Percentiles rank a stretch among this genome's conserved stretches.
Conservation (phyloP, 2,329 filamentous ascomycete species). For the Diaporthe sp. region DNA sequence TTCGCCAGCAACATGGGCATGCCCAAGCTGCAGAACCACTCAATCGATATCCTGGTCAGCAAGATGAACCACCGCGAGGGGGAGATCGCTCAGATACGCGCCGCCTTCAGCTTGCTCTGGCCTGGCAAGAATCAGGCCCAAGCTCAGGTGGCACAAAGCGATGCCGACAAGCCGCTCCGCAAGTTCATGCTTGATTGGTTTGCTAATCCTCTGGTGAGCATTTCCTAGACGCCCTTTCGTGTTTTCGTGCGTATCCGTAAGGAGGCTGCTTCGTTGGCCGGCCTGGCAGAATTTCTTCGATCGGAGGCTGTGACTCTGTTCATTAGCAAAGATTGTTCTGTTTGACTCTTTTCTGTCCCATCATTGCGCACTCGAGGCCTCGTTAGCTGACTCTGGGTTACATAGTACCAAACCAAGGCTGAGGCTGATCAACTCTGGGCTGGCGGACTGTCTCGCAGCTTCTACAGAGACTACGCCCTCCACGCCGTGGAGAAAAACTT, state of each 20-base stretch:
- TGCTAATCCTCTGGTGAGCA: not conserved
- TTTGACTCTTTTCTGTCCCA: not conserved
- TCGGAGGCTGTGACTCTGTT: not conserved
- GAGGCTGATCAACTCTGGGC: not conserved
- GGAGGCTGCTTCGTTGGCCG: too few relatives aligned
- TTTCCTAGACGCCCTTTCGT: too few relatives aligned
- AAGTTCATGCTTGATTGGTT: not conserved
- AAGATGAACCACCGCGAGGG: not conserved
- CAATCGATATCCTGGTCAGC: not conserved
- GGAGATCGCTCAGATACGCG: not conserved
- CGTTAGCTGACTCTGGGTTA: not conserved
- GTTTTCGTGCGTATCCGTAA: too few relatives aligned
- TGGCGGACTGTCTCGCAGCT: not conserved
- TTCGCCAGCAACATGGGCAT: not conserved
- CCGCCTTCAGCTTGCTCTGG: not conserved
- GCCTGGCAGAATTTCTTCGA: fast-evolving
- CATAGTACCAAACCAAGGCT: not conserved
- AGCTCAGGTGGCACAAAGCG: not conserved
- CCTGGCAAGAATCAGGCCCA: not conserved
- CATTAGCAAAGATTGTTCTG: not conserved
- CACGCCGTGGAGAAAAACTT: not conserved
- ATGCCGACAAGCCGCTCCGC: not conserved
- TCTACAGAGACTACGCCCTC: not conserved
- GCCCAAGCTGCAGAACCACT: slow-evolving; percentile 7
- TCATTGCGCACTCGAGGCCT: not conserved